These are phyloP conservation scores for Medicago lupulina DNA, from an alignment of 306 rosid species.

Conservation along the genomic window DNA sequence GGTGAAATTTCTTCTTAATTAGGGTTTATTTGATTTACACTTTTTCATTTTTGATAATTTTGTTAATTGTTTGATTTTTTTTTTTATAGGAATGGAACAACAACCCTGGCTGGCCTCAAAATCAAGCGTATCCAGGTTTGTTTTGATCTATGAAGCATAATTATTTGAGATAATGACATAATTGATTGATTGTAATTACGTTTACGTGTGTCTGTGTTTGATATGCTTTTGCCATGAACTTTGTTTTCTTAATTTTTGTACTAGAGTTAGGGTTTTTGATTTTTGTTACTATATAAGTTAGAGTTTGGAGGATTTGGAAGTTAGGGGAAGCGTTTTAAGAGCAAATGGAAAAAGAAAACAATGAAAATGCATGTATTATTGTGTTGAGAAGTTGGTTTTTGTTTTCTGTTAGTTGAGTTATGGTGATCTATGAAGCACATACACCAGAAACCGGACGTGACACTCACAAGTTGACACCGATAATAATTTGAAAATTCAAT, in stretches of 20 bases:
- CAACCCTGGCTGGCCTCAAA: conserved; percentile 64
- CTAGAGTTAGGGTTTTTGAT: conserved; percentile 25
- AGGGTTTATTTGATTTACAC: conserved; percentile 36
- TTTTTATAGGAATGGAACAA: conserved; percentile 76
- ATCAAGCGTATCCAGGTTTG: conserved; percentile 73
- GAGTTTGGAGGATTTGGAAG: conserved; percentile 9
- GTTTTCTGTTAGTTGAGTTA: conserved; percentile 13
- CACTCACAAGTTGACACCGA: too few species aligned
- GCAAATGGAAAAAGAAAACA: neutral
- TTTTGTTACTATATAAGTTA: conserved; percentile 11
- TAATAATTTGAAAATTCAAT: too few species aligned
- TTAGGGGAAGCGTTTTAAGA: conserved; percentile 2
- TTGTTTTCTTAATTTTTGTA: neutral
- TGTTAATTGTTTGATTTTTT: conserved; percentile 18
- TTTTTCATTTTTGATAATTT: neutral
- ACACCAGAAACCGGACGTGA: too few species aligned
- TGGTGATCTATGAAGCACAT: neutral
- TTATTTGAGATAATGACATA: too few species aligned
- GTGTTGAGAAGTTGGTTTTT: conserved; percentile 8
- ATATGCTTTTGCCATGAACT: neutral
- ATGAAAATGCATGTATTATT: conserved; percentile 7
- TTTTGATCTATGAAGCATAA: neutral
- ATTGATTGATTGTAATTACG: too few species aligned
- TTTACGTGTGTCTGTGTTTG: too few species aligned
- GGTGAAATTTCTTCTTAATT: conserved; percentile 40